Percentiles rank a stretch among this genome's conserved stretches.
Evolutionary conservation across 1,139 yeast genomes (phyloP).

Genomic region (Yueomyces sp.): DNA sequence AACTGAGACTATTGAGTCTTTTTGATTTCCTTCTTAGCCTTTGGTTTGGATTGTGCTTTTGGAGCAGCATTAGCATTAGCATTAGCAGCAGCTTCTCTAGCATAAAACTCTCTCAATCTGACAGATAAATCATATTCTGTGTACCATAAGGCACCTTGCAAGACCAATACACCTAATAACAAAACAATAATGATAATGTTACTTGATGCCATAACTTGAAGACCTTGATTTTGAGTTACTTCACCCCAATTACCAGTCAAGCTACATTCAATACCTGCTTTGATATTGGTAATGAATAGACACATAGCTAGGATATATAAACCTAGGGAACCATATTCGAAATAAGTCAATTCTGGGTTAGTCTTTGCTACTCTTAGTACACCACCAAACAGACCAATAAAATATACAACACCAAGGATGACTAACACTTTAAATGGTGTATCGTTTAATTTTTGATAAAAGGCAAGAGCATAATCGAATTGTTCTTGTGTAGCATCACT

Average conservation of each 20-base stretch:
- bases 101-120: slow-evolving; percentile 40
- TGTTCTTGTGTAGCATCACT: slow-evolving; percentile 36
- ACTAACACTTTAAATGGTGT: slow-evolving; percentile 50
- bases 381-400: slow-evolving; percentile 57
- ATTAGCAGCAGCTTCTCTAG: slow-evolving; percentile 15
- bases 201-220: slow-evolving; percentile 86
- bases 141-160: slow-evolving; percentile 85
- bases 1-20: too few species aligned
- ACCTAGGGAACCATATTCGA: slow-evolving; percentile 78
- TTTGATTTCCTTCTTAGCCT: too few species aligned
- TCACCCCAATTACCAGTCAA: slow-evolving; percentile 82
- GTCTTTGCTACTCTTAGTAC: slow-evolving; percentile 79
- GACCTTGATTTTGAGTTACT: slow-evolving; percentile 72
- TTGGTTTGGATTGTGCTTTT: not conserved
- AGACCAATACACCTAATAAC: slow-evolving; percentile 61
- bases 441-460: slow-evolving; percentile 52
- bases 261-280: slow-evolving; percentile 68
- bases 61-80: slow-evolving; percentile 2
- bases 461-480: slow-evolving; percentile 51
- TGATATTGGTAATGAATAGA: slow-evolving; percentile 73
- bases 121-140: slow-evolving; percentile 65
- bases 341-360: slow-evolving; percentile 64
- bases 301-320: slow-evolving; percentile 60
- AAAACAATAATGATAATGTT: slow-evolving; percentile 63
- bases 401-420: slow-evolving; percentile 26